These are phyloP conservation scores for Talaromyces piceae DNA, from an alignment of 2,329 filamentous ascomycete species.

Conservation along the genomic window DNA sequence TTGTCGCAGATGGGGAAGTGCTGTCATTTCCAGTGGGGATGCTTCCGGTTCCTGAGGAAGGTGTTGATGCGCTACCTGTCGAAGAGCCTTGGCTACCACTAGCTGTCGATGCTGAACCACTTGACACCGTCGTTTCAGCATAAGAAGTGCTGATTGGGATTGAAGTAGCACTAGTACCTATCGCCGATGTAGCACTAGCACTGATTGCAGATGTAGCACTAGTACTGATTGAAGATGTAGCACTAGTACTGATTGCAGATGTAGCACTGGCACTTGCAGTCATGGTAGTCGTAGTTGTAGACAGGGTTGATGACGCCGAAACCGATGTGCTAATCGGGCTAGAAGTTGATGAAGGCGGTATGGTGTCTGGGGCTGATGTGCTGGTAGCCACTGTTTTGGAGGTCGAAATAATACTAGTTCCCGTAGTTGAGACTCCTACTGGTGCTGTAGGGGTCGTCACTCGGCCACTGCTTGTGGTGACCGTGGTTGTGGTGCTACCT, in stretches of 20 bases:
- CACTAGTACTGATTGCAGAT: not conserved
- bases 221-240: no score
- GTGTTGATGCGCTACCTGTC: not conserved
- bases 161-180: not conserved
- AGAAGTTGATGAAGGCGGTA: not conserved
- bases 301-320: not conserved
- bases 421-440: not conserved
- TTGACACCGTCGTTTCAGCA: not conserved
- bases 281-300: not conserved
- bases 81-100: not conserved
- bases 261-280: not conserved
- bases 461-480: not conserved
- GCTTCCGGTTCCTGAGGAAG: not conserved
- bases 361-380: not conserved
- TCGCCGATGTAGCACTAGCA: no score
- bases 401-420: not conserved
- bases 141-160: not conserved
- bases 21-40: not conserved
- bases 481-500: not conserved
- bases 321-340: not conserved
- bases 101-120: not conserved
- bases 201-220: no score
- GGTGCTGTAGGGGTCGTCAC: constrained; percentile 2
- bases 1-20: not conserved
- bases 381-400: not conserved